Base-by-base conservation (phyloP, 176 grass and related monocot genomes). In the Carex scoparia region DNA sequence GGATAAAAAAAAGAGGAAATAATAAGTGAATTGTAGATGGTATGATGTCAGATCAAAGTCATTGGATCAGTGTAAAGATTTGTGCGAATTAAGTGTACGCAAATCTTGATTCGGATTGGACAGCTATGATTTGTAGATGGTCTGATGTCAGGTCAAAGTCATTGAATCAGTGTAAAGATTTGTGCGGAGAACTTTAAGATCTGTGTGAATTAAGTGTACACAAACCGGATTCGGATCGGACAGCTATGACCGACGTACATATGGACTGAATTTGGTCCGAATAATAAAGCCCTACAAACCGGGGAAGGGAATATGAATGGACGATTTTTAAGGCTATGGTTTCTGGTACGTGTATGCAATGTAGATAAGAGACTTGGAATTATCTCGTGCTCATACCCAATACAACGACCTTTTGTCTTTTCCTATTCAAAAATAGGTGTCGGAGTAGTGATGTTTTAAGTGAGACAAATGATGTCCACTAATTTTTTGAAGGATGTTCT, bases 391-490 rank as follows among this genome's bases (percentile, higher is more conserved):
- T 83, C 27, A 69, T 53, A 67, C 81, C 44, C 42, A 66, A 55
- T 64, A 82, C 13, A 83, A 33, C 12, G 81, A 68, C 81, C 7
- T 83, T 68, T 83, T 69, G 81, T 83, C 81, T 55, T 46, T 55
- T 83, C 37, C 37, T 53, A 53, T 31, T 11, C 37, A 51, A 49
- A 81, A 83, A 54, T 42, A 68, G 12, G 15, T 46, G 73, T 56
- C 4, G 18, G 10, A 33, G 5, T 6, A 79, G 4, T 32, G 12
- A 79, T 35, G 53, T 32, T 4, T 58, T 14, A 58, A 58, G 53
- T 79, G 48, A 58, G 74, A 58, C 74, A 77, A 35, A 79, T 33
- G 51, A 55, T 32, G 68, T 64, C 81, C 81, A 83, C 81, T 83
- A 48, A 33, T 53, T 83, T 82, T 46, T 7, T 32, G 13, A 33